Percentiles rank a stretch among this genome's conserved stretches.
Conservation (phyloP, 2,329 filamentous ascomycete species). For the Arthroderma sp. region DNA sequence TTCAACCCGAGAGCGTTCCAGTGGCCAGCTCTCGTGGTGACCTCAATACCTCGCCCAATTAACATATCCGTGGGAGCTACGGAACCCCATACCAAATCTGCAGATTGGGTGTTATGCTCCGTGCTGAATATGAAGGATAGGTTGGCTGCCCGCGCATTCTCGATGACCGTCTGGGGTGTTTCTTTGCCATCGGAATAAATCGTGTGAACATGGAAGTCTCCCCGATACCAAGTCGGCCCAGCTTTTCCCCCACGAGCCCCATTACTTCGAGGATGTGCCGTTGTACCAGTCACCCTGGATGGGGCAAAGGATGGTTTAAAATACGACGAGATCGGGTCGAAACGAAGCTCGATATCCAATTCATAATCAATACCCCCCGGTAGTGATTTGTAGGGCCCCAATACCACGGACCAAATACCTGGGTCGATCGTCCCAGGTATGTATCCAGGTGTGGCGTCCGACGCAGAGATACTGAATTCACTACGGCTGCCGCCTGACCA, state of each 20-base stretch:
- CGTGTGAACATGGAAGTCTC: constrained; percentile 16
- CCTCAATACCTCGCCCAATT: constrained; percentile 15
- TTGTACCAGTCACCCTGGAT: constrained; percentile 5
- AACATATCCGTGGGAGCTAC: constrained; percentile 11
- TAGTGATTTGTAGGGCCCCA: constrained; percentile 13
- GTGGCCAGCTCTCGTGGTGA: constrained; percentile 14
- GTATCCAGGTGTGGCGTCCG: constrained; percentile 14
- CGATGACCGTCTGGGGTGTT: constrained; percentile 9
- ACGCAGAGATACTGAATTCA: constrained; percentile 14
- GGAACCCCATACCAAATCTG: constrained; percentile 12
- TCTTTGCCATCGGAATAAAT: constrained; percentile 15
- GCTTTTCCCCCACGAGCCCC: background rate
- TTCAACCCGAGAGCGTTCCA: constrained; percentile 16
- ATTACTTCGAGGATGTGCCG: background rate
- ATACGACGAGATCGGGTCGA: constrained; percentile 5
- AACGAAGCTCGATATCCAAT: constrained; percentile 10
- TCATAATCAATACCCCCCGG: constrained; percentile 13
- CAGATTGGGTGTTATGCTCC: constrained; percentile 15
- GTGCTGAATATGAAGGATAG: constrained; percentile 16
- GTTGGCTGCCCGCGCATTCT: constrained; percentile 8
- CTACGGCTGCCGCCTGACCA: constrained; percentile 12
- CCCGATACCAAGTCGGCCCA: constrained; percentile 10
- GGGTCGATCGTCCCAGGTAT: constrained; percentile 12
- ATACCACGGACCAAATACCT: constrained; percentile 14
- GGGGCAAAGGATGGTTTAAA: constrained; percentile 8